Evolutionary conservation across 768 basidiomycete genomes (phyloP).

Genomic region (Lactarius quietus): DNA sequence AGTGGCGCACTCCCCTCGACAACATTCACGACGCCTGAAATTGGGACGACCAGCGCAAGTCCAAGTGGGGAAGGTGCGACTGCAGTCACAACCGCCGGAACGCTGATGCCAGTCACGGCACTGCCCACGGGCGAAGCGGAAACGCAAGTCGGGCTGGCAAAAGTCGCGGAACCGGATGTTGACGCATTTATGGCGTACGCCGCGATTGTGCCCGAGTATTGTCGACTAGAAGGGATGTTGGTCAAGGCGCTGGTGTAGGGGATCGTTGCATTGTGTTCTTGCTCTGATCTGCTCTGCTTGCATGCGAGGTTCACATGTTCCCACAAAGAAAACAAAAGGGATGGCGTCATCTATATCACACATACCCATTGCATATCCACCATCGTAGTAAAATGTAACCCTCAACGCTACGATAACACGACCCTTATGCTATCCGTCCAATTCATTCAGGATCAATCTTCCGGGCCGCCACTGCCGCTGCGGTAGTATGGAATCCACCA

Average conservation of each 20-base stretch:
- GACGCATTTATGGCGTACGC: constrained; percentile 87
- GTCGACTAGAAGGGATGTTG: constrained; percentile 73
- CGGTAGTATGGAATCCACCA: neutral
- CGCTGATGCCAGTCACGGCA: constrained; percentile 67
- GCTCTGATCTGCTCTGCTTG: constrained; percentile 25
- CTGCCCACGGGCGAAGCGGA: constrained; percentile 70
- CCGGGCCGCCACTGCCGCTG: neutral
- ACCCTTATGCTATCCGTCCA: constrained; percentile 5
- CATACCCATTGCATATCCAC: constrained; percentile 12
- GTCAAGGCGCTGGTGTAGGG: constrained; percentile 53
- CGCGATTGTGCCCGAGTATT: constrained; percentile 80
- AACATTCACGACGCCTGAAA: constrained; percentile 61
- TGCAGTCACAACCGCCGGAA: constrained; percentile 37
- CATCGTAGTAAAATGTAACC: neutral
- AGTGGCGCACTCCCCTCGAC: constrained; percentile 39
- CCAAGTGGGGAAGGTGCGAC: constrained; percentile 32
- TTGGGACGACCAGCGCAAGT: constrained; percentile 35
- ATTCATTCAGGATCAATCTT: neutral
- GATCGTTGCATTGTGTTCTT: constrained; percentile 8
- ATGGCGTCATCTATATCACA: constrained; percentile 14
- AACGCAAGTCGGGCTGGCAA: constrained; percentile 70
- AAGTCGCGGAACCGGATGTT: constrained; percentile 78
- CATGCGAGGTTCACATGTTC: constrained; percentile 6
- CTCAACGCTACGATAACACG: neutral
- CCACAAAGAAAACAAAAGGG: constrained; percentile 11